Base-by-base conservation (phyloP, 441 rosid genomes). In the Isatis lusitanica region DNA sequence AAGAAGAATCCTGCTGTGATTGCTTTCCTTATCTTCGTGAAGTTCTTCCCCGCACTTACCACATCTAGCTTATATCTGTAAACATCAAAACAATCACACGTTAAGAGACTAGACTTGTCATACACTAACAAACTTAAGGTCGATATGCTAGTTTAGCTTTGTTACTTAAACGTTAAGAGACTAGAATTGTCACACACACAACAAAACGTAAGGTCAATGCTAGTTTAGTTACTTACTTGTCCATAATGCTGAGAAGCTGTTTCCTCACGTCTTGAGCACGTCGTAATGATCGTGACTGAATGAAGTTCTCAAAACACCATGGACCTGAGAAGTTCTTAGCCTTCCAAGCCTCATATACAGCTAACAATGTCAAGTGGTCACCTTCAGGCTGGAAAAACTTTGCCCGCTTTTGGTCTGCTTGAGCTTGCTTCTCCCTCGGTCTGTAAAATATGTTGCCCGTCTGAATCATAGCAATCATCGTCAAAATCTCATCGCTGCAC, bases 1-100 rank as follows among this genome's bases (percentile, higher is more conserved):
- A 90, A 93, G 76, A 93, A 93, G 85, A 93, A 91, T 35, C 98
- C 97, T 10, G 97, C 97, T 8, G 98, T 84, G 30, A 93, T 93
- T 7, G 98, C 96, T 84, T 91, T 93, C 82, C 94, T 82, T 55
- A 93, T 91, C 86, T 89, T 93, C 0, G 86, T 84, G 60, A 94
- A 92, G 59, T 92, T 90, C 83, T 86, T 94, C 38, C 97, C 97
- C 3, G 97, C 97, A 55, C 95, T 82, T 51, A 92, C 85, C 16
- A 94, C 92, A 35, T 92, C 97, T 78, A 94, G 62, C 79, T 94
- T 94, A 70, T 87, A 93, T 79, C 98, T 88, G 88, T 62, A 80
- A 78, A 66, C 35, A 60, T 24, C 39, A 13, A 51, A 71, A 26
- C 1, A 26, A 59, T 16, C 43, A 57, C 15, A 17, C 2, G 47